These are phyloP conservation scores for Penicillium sp. DNA, from an alignment of 2,329 filamentous ascomycete species.

Conservation along the genomic window DNA sequence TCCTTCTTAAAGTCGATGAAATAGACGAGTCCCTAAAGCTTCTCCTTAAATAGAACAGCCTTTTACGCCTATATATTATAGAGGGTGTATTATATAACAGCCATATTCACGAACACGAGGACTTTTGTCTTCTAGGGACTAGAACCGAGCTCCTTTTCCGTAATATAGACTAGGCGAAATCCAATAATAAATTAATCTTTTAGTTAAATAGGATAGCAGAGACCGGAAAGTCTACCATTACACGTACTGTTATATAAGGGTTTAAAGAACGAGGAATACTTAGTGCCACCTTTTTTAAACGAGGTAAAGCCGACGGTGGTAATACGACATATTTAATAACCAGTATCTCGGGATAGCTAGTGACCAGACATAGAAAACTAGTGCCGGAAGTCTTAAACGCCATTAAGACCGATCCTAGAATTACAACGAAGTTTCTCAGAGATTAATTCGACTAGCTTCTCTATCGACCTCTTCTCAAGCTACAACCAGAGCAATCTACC, in stretches of 20 bases:
- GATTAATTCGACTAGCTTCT: constrained; percentile 31
- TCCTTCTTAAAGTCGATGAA: constrained; percentile 2
- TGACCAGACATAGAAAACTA: constrained; percentile 29
- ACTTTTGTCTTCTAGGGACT: constrained; percentile 2
- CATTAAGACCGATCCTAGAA: constrained; percentile 25
- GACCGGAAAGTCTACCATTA: constrained; percentile 4
- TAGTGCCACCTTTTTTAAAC: constrained; percentile 18
- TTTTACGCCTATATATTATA: background rate
- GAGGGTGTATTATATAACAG: constrained; percentile 1
- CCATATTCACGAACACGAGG: background rate
- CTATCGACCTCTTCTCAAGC: constrained; percentile 21
- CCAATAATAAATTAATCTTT: background rate
- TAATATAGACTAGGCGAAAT: constrained; percentile 1
- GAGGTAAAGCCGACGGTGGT: constrained; percentile 22
- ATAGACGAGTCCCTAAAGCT: background rate
- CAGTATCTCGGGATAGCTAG: constrained; percentile 25
- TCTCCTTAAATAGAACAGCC: background rate
- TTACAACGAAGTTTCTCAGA: constrained; percentile 22
- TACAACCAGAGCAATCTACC: constrained; percentile 4
- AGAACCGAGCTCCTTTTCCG: background rate
- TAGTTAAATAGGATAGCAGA: constrained; percentile 7
- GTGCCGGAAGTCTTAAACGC: constrained; percentile 16
- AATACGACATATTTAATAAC: constrained; percentile 39
- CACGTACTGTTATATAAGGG: background rate
- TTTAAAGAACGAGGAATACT: constrained; percentile 1